phyloP scores from a whole-genome alignment of 352 stramenopile species.

The Sclerospora graminicola region DNA sequence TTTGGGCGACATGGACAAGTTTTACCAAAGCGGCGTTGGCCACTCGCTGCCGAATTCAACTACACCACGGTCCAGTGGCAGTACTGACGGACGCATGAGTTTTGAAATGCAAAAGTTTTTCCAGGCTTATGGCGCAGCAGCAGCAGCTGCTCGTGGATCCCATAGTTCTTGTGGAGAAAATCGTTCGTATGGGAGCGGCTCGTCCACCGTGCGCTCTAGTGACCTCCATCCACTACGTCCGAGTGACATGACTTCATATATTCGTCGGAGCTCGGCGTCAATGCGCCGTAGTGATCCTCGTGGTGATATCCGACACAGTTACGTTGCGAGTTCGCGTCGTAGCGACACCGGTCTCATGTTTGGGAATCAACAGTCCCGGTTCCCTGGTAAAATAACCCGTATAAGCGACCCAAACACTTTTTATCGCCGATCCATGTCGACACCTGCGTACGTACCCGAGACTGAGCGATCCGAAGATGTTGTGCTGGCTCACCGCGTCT shows the following conservation, averaged over 20 bases:
- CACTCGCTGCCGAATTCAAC: slow-evolving; percentile 16
- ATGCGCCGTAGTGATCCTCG: slow-evolving; percentile 13
- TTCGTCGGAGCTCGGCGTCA: slow-evolving; percentile 27
- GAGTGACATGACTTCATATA: slow-evolving; percentile 20
- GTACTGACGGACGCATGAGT: slow-evolving; percentile 32
- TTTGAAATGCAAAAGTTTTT: slow-evolving; percentile 69
- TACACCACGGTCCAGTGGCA: slow-evolving; percentile 26
- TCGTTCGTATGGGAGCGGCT: slow-evolving; percentile 33
- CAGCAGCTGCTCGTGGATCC: slow-evolving; percentile 14
- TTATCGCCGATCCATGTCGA: slow-evolving; percentile 26
- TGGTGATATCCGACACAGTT: slow-evolving; percentile 16
- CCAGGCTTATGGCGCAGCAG: slow-evolving; percentile 39
- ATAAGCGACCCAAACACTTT: slow-evolving; percentile 40
- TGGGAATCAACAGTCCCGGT: slow-evolving; percentile 14
- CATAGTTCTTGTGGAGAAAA: slow-evolving; percentile 26
- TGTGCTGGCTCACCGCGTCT: slow-evolving; percentile 45
- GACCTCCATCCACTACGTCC: slow-evolving; percentile 32
- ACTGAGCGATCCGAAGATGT: slow-evolving; percentile 35
- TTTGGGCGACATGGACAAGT: slow-evolving; percentile 72
- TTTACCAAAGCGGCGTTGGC: slow-evolving; percentile 40
- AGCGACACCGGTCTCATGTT: slow-evolving; percentile 28
- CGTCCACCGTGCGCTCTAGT: slow-evolving; percentile 40
- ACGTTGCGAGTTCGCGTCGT: slow-evolving; percentile 19
- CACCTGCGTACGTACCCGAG: slow-evolving; percentile 22
- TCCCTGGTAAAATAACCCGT: slow-evolving; percentile 22